Conservation (phyloP, 2,329 filamentous ascomycete species). For the Claviceps quebecensis region DNA sequence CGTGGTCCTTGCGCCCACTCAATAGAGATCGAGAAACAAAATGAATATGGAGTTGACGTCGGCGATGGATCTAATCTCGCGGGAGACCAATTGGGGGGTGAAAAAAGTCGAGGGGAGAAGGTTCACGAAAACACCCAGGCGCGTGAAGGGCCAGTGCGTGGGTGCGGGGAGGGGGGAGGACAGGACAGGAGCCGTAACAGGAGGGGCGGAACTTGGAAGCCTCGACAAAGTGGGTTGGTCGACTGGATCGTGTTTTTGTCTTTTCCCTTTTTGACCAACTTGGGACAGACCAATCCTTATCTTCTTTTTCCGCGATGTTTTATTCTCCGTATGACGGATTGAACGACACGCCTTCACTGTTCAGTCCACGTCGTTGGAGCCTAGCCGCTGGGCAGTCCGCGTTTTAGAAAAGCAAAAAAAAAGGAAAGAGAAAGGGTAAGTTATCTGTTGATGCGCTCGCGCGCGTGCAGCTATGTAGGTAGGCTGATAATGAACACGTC, state of each 20-base stretch:
- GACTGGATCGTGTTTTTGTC: constrained; percentile 2
- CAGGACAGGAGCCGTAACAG: neutral
- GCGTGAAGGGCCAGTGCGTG: constrained; percentile 7
- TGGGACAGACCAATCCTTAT: neutral
- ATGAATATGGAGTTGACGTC: neutral
- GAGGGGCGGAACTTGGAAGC: constrained; percentile 2
- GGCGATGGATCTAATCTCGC: neutral
- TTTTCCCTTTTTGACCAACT: constrained; percentile 1
- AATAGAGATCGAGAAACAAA: neutral
- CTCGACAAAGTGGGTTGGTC: constrained; percentile 4
- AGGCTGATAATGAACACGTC: too few relatives aligned
- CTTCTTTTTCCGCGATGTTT: neutral
- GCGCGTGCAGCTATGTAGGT: neutral
- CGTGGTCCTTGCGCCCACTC: neutral
- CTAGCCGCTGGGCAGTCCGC: too few relatives aligned
- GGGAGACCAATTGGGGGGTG: neutral
- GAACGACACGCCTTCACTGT: neutral
- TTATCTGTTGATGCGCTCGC: neutral
- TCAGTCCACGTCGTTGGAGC: neutral
- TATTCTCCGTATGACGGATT: neutral
- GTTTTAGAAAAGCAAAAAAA: neutral
- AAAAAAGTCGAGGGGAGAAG: constrained; percentile 1
- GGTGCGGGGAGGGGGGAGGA: constrained; percentile 3
- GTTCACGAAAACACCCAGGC: constrained; percentile 2
- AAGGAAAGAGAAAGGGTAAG: neutral